phyloP scores from a whole-genome alignment of 2,329 filamentous ascomycete genomes.

The Helotiales sp. region DNA sequence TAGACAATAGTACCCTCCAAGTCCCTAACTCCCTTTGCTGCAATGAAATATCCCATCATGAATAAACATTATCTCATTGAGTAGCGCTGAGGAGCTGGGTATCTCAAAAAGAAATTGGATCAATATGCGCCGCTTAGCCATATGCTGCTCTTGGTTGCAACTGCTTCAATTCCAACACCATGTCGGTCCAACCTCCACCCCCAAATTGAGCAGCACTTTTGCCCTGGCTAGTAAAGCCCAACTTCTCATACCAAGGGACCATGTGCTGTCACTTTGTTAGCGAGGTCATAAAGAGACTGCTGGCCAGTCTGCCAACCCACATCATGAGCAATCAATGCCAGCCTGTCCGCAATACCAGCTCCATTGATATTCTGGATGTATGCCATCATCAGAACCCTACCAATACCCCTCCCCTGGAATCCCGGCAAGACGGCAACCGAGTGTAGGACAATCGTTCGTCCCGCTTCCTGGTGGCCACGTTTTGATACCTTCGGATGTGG shows the following conservation, averaged over 20 bases:
- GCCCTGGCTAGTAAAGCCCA: constrained; percentile 71
- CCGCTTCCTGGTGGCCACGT: constrained; percentile 70
- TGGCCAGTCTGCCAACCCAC: constrained; percentile 48
- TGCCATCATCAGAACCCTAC: constrained; percentile 69
- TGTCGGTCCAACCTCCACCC: constrained; percentile 78
- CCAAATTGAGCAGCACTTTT: constrained; percentile 70
- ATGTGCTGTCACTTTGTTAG: constrained; percentile 51
- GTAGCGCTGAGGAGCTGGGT: constrained; percentile 13
- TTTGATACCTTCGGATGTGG: constrained; percentile 43
- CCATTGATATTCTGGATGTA: constrained; percentile 77
- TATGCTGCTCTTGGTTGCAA: constrained; percentile 32
- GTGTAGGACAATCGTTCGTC: constrained; percentile 77
- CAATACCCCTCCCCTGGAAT: constrained; percentile 73
- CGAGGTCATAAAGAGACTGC: background rate
- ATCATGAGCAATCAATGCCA: constrained; percentile 77
- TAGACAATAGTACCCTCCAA: constrained; percentile 23
- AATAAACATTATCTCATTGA: constrained; percentile 4
- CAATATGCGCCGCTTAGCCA: constrained; percentile 16
- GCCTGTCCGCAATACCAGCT: constrained; percentile 67
- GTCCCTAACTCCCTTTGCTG: background rate
- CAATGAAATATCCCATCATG: background rate
- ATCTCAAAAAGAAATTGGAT: constrained; percentile 19
- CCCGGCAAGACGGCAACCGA: constrained; percentile 77
- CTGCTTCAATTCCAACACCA: constrained; percentile 46
- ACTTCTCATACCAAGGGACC: constrained; percentile 72